These are phyloP conservation scores for Phaeosphaeriaceae sp. DNA, from an alignment of 2,329 filamentous ascomycete species.

Conservation along the genomic window DNA sequence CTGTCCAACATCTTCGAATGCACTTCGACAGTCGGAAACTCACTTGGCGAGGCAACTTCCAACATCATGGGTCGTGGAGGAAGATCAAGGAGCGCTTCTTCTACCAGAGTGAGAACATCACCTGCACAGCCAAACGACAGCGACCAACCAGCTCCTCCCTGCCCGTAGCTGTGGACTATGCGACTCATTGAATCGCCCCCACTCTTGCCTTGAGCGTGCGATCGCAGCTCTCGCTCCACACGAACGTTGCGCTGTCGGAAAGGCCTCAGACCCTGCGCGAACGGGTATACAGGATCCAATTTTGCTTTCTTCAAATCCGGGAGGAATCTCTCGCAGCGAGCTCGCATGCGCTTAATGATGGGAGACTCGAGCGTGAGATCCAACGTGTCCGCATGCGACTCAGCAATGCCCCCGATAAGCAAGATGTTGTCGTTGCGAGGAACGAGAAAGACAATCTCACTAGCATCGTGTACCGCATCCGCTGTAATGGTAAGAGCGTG, in stretches of 20 bases:
- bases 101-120: slow-evolving; percentile 3
- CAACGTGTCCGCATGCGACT: slow-evolving; percentile 22
- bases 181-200: slow-evolving; percentile 17
- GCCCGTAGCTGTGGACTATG: slow-evolving; percentile 56
- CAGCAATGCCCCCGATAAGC: slow-evolving; percentile 40
- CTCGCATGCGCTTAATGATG: slow-evolving; percentile 52
- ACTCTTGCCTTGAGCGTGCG: neutral
- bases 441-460: slow-evolving; percentile 55
- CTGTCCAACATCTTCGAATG: neutral
- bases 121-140: slow-evolving; percentile 5
- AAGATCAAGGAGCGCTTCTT: neutral
- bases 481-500: slow-evolving; percentile 52
- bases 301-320: slow-evolving; percentile 51
- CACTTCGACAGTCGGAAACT: neutral
- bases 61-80: neutral
- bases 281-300: slow-evolving; percentile 51
- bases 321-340: slow-evolving; percentile 53
- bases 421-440: slow-evolving; percentile 56
- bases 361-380: slow-evolving; percentile 51
- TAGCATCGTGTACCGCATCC: slow-evolving; percentile 42
- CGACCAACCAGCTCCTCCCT: slow-evolving; percentile 54
- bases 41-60: neutral
- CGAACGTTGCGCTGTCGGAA: slow-evolving; percentile 51
- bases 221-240: slow-evolving; percentile 51
- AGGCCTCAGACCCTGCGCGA: slow-evolving; percentile 55